Conservation (phyloP, 2,329 filamentous ascomycete species). For the Diaporthe vexans region DNA sequence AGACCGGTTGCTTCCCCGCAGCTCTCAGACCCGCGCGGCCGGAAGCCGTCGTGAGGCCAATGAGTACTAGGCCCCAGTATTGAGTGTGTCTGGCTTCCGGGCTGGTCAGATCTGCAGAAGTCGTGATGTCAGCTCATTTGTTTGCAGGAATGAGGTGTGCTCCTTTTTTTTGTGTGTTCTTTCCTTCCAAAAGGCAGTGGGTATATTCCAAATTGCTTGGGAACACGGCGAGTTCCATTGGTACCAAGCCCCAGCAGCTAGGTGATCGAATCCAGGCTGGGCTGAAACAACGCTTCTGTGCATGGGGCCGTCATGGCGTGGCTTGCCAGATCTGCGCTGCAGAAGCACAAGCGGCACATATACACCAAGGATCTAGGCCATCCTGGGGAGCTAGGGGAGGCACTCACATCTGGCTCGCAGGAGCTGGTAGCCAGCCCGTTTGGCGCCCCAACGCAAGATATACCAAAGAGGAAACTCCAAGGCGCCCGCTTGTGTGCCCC, state of each 20-base stretch:
- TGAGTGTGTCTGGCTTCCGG: neutral
- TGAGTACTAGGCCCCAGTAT: neutral
- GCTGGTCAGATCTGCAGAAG: slow-evolving; percentile 21
- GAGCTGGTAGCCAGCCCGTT: slow-evolving; percentile 1
- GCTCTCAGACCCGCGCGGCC: slow-evolving; percentile 34
- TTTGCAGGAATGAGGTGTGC: neutral
- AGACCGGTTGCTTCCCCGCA: slow-evolving; percentile 26
- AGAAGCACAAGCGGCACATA: slow-evolving; percentile 31
- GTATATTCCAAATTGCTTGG: slow-evolving; percentile 2
- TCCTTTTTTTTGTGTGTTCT: neutral
- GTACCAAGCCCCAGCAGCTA: slow-evolving; percentile 21
- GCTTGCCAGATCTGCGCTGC: slow-evolving; percentile 36
- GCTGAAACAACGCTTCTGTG: slow-evolving; percentile 37
- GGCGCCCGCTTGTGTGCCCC: slow-evolving; percentile 16
- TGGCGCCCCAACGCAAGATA: neutral
- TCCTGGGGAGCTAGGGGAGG: slow-evolving; percentile 7
- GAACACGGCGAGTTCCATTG: slow-evolving; percentile 26
- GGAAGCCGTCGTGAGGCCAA: slow-evolving; percentile 19
- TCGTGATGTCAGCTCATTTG: slow-evolving; percentile 35
- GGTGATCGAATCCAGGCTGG: slow-evolving; percentile 18
- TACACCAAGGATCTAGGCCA: slow-evolving; percentile 30
- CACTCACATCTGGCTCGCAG: slow-evolving; percentile 29
- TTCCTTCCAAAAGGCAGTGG: neutral
- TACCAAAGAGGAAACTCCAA: slow-evolving; percentile 28
- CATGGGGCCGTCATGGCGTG: slow-evolving; percentile 32